These are phyloP conservation scores for Camptophora hylomeconis DNA, from an alignment of 2,329 filamentous ascomycete species.

Conservation along the genomic window DNA sequence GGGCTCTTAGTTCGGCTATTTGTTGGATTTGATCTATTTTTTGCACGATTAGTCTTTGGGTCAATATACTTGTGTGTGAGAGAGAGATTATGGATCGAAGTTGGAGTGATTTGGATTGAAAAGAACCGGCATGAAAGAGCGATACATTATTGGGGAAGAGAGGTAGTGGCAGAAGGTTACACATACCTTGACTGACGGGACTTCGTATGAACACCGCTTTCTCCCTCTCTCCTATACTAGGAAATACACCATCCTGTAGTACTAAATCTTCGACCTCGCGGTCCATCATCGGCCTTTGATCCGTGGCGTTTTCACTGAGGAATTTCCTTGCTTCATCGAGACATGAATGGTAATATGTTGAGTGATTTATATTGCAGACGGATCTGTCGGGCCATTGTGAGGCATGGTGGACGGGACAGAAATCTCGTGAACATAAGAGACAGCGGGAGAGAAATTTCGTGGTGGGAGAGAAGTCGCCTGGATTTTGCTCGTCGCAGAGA, in stretches of 20 bases:
- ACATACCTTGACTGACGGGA: conserved; percentile 14
- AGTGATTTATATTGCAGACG: conserved; percentile 19
- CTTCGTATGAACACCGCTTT: conserved; percentile 18
- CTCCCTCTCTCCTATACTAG: conserved; percentile 17
- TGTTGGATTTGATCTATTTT: conserved; percentile 14
- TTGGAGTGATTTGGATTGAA: no score
- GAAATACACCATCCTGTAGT: conserved; percentile 15
- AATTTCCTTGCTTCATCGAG: conserved; percentile 11
- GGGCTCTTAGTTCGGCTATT: conserved; percentile 14
- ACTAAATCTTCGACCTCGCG: conserved; percentile 12
- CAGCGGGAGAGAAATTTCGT: conserved; percentile 17
- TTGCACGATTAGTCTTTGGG: background rate
- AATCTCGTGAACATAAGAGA: conserved; percentile 15
- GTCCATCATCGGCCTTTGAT: conserved; percentile 5
- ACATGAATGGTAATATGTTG: conserved; percentile 15
- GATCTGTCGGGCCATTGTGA: conserved; percentile 9
- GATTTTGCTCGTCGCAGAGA: conserved; percentile 19
- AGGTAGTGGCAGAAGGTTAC: background rate
- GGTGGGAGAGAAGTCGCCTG: conserved; percentile 17
- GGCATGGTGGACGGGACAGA: conserved; percentile 17
- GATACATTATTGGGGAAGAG: background rate
- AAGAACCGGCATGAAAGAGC: no score
- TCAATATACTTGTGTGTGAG: conserved; percentile 1
- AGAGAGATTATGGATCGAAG: no score
- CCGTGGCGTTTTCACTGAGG: conserved; percentile 9